phyloP scores from a whole-genome alignment of 805 yeast genomes.

The Wickerhamomyces chaumierensis region DNA sequence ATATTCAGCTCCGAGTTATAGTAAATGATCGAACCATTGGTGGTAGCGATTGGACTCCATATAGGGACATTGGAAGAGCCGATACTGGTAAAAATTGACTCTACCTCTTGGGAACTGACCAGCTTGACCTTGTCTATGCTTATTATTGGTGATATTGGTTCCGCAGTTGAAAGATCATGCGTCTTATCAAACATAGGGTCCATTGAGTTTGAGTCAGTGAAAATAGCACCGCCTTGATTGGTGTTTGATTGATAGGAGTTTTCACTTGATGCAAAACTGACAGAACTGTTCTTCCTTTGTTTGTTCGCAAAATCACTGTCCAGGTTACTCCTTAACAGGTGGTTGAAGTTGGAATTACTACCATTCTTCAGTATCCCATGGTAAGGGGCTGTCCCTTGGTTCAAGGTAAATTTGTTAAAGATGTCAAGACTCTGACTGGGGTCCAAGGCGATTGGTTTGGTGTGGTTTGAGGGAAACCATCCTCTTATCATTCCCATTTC shows the following conservation, averaged over 20 bases:
- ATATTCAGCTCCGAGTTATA: slow-evolving; percentile 51
- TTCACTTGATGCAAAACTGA: slow-evolving; percentile 32
- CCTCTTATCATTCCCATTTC: slow-evolving; percentile 40
- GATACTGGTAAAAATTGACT: slow-evolving; percentile 24
- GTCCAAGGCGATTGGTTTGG: slow-evolving; percentile 23
- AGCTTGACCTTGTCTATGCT: slow-evolving; percentile 15
- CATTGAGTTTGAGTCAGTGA: slow-evolving; percentile 10
- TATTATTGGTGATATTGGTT: slow-evolving; percentile 9
- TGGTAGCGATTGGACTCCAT: slow-evolving; percentile 56
- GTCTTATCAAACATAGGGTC: slow-evolving; percentile 12
- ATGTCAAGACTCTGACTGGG: neutral
- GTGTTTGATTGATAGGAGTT: slow-evolving; percentile 21
- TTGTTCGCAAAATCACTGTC: slow-evolving; percentile 12
- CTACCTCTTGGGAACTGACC: slow-evolving; percentile 25
- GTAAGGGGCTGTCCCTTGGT: slow-evolving; percentile 4
- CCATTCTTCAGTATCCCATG: neutral
- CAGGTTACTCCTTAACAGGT: slow-evolving; percentile 15
- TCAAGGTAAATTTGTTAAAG: slow-evolving; percentile 1
- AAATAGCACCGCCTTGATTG: neutral
- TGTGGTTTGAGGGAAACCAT: slow-evolving; percentile 73
- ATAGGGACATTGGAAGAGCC: slow-evolving; percentile 27
- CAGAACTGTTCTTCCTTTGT: slow-evolving; percentile 36
- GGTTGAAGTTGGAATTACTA: slow-evolving; percentile 4
- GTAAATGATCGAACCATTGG: slow-evolving; percentile 42
- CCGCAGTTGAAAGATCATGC: slow-evolving; percentile 4